These are phyloP conservation scores for Exophiala viscosa DNA, from an alignment of 2,329 filamentous ascomycete species.

Conservation along the genomic window DNA sequence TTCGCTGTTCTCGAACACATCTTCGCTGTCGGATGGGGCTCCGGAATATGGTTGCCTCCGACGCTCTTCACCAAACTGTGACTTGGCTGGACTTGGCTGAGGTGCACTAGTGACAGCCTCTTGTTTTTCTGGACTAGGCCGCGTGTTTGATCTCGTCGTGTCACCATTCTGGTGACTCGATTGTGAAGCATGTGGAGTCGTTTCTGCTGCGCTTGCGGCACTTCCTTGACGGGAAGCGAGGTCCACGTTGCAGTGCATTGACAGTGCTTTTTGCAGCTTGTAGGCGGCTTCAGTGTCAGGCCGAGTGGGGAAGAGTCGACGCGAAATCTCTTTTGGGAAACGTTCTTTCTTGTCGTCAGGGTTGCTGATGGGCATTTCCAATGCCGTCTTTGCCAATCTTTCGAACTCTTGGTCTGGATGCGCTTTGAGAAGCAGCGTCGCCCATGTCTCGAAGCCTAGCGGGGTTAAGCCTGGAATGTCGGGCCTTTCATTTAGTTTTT, in stretches of 20 bases:
- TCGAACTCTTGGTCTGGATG: slow-evolving; percentile 72
- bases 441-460: slow-evolving; percentile 67
- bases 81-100: slow-evolving; percentile 10
- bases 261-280: slow-evolving; percentile 58
- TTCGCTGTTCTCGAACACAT: slow-evolving; percentile 37
- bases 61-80: slow-evolving; percentile 39
- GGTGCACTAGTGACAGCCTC: slow-evolving; percentile 2
- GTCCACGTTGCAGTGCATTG: slow-evolving; percentile 49
- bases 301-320: slow-evolving; percentile 64
- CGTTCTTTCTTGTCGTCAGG: slow-evolving; percentile 64
- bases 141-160: slow-evolving; percentile 26
- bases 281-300: slow-evolving; percentile 58
- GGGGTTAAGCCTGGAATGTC: slow-evolving; percentile 63
- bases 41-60: slow-evolving; percentile 16
- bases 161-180: slow-evolving; percentile 20
- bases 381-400: slow-evolving; percentile 64
- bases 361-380: slow-evolving; percentile 67
- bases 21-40: background rate
- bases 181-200: slow-evolving; percentile 22
- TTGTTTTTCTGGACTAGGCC: slow-evolving; percentile 14
- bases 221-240: slow-evolving; percentile 36
- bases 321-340: slow-evolving; percentile 73
- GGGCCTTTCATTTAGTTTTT: slow-evolving; percentile 50
- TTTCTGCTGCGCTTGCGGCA: slow-evolving; percentile 36
- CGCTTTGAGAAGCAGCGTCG: slow-evolving; percentile 67